These are phyloP conservation scores for Bruguiera sexangula DNA, from an alignment of 345 rosid genomes.

Conservation along the genomic window DNA sequence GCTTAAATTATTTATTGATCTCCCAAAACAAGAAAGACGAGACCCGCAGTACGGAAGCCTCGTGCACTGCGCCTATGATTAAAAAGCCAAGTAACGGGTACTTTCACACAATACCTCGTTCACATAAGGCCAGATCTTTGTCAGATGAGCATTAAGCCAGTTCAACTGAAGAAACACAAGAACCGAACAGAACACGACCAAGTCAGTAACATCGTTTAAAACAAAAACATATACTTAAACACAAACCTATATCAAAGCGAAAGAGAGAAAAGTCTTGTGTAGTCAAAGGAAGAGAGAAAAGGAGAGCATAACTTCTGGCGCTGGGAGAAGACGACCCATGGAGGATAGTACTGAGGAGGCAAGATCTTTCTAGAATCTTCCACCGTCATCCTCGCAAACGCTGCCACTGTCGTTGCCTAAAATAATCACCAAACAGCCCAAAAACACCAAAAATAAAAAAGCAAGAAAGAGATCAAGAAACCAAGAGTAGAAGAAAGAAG, in stretches of 20 bases:
- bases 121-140: conserved; percentile 97
- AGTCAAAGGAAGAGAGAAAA: conserved; percentile 1
- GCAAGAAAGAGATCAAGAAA: conserved; percentile 1
- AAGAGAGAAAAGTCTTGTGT: no score
- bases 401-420: conserved; percentile 83
- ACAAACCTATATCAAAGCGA: no score
- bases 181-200: background rate
- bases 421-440: conserved; percentile 1
- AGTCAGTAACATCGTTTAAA: conserved; percentile 13
- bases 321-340: conserved; percentile 97
- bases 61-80: no score
- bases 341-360: conserved; percentile 74
- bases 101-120: conserved; percentile 44
- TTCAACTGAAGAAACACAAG: conserved; percentile 54
- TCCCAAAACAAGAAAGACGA: no score
- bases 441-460: conserved; percentile 4
- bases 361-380: conserved; percentile 88
- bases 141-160: conserved; percentile 85
- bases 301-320: conserved; percentile 67
- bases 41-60: no score
- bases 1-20: background rate
- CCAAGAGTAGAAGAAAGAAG: background rate
- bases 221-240: background rate
- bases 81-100: no score
- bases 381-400: conserved; percentile 94